Evolutionary conservation across 1,139 yeast genomes (phyloP).

Genomic region (Kluyveromyces marxianus): DNA sequence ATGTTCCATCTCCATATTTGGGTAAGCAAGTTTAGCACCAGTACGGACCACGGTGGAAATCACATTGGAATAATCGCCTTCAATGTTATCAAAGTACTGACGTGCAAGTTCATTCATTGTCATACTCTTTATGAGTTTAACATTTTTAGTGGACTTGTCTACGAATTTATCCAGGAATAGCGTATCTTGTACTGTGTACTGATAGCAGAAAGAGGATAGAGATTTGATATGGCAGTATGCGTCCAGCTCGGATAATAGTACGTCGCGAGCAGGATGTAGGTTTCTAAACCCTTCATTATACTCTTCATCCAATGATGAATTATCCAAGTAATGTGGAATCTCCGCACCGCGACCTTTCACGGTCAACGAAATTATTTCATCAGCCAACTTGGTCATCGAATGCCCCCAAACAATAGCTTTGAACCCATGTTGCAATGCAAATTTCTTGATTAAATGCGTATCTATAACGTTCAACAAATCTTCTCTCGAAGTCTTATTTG

Average conservation of each 20-base stretch:
- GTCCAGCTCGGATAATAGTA: constrained; percentile 56
- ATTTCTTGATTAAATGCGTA: constrained; percentile 40
- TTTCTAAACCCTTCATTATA: constrained; percentile 34
- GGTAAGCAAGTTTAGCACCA: constrained; percentile 68
- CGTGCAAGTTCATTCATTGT: constrained; percentile 75
- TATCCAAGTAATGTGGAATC: constrained; percentile 48
- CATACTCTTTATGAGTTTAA: constrained; percentile 48
- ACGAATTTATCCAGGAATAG: constrained; percentile 13
- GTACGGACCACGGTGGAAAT: constrained; percentile 91
- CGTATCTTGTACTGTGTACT: constrained; percentile 17
- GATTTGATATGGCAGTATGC: constrained; percentile 35
- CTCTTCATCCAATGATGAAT: constrained; percentile 32
- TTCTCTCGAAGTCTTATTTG: constrained; percentile 51
- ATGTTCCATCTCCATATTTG: constrained; percentile 24
- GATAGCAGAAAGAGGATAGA: constrained; percentile 20
- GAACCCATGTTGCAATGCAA: constrained; percentile 42
- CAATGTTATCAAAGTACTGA: constrained; percentile 66
- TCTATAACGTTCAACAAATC: constrained; percentile 50
- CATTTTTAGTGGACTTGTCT: constrained; percentile 9
- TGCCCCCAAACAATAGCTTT: constrained; percentile 63
- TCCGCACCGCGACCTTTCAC: constrained; percentile 86
- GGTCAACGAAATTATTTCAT: constrained; percentile 65
- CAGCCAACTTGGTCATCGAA: constrained; percentile 79
- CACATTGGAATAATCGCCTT: constrained; percentile 79
- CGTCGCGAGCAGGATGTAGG: constrained; percentile 69